Evolutionary conservation across 192 early-diverging fungal genomes (phyloP).

Genomic region (Geranomyces michiganensis): DNA sequence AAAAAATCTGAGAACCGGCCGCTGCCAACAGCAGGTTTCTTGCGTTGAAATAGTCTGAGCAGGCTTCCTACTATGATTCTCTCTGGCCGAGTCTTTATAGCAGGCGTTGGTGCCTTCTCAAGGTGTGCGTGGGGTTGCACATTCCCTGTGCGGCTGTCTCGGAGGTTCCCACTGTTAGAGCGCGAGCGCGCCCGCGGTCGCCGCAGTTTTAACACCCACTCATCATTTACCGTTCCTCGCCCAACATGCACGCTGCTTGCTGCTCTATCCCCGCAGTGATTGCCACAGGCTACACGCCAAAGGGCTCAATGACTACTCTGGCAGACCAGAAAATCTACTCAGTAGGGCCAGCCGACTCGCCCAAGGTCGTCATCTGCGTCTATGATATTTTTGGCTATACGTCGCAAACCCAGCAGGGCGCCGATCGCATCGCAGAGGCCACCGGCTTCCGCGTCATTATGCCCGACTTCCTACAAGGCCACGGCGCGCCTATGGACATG

Average conservation of each 20-base stretch:
- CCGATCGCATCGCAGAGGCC: constrained; percentile 52
- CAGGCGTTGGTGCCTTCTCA: too few relatives aligned
- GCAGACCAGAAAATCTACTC: constrained; percentile 46
- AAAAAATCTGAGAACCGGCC: too few relatives aligned
- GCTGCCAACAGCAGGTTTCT: too few relatives aligned
- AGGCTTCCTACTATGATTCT: too few relatives aligned
- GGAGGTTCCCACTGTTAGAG: too few relatives aligned
- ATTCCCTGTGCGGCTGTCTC: too few relatives aligned
- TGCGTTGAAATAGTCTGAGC: too few relatives aligned
- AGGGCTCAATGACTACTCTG: constrained; percentile 36
- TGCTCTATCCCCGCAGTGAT: constrained; percentile 56
- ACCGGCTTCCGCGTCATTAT: constrained; percentile 63
- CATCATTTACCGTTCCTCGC: too few relatives aligned
- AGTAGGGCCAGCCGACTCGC: constrained; percentile 45
- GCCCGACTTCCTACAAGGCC: constrained; percentile 67
- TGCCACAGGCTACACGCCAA: constrained; percentile 46
- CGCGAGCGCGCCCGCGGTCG: too few relatives aligned
- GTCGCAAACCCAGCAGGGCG: constrained; percentile 67
- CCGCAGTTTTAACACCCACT: too few relatives aligned
- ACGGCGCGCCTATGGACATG: constrained; percentile 41
- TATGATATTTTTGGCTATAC: constrained; percentile 69
- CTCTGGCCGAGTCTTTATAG: too few relatives aligned
- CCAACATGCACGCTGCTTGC: constrained; percentile 39
- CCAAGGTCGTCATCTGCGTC: constrained; percentile 65
- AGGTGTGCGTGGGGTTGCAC: too few relatives aligned